phyloP scores from a whole-genome alignment of 352 stramenopile species.

The Pythium myriotylum region DNA sequence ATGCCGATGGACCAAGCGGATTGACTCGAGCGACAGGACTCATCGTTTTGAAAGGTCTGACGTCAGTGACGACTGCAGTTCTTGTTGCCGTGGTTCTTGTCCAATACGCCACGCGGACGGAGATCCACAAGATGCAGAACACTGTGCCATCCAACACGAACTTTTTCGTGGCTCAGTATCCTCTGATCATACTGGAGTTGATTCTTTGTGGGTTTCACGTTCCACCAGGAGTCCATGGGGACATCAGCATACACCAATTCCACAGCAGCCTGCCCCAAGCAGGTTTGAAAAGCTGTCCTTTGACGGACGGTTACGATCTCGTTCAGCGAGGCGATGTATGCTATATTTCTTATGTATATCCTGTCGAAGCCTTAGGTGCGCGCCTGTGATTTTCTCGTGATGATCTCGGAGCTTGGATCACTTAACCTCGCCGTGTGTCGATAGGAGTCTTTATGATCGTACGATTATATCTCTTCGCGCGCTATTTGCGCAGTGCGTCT shows the following conservation, averaged over 20 bases:
- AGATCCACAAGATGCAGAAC: conserved; percentile 62
- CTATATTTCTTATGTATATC: conserved; percentile 70
- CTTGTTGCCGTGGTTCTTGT: conserved; percentile 51
- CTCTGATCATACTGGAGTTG: conserved; percentile 52
- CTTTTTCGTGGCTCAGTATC: conserved; percentile 33
- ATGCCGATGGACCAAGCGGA: not conserved
- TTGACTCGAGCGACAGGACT: conserved; percentile 13
- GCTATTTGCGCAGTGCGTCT: conserved; percentile 73
- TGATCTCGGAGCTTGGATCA: not conserved
- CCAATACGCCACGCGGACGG: conserved; percentile 46
- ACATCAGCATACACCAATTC: conserved; percentile 49
- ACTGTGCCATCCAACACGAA: conserved; percentile 32
- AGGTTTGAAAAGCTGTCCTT: conserved; percentile 24
- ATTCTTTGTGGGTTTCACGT: conserved; percentile 69
- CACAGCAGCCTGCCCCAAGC: conserved; percentile 34
- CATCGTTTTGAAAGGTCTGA: conserved; percentile 41
- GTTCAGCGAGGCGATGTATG: conserved; percentile 38
- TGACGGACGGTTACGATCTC: conserved; percentile 30
- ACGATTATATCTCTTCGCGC: conserved; percentile 63
- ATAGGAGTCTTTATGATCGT: conserved; percentile 66
- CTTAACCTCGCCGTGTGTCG: too few relatives aligned
- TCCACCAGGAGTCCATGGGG: conserved; percentile 44
- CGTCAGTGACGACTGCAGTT: conserved; percentile 39
- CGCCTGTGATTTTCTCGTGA: not conserved
- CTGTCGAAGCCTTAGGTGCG: conserved; percentile 60